Base-by-base conservation (phyloP, 1,284 basidiomycete genomes). In the Flammula alnicola region DNA sequence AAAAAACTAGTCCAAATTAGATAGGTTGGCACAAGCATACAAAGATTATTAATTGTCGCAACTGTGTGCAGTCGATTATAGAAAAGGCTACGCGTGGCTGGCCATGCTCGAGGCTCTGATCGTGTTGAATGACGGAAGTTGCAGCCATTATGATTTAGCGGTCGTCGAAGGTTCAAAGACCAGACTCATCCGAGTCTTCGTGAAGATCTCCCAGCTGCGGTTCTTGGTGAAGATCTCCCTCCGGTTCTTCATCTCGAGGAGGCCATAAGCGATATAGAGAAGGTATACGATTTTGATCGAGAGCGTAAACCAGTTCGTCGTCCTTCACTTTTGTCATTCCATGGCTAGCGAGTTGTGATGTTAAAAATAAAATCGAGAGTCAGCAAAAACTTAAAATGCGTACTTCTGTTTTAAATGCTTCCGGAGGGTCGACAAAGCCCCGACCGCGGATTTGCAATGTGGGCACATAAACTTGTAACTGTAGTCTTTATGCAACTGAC, bases 321-420 rank as follows among this genome's bases (percentile, higher is more conserved):
- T 46, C 27, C 19, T 46, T 38, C 20, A 46, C 12, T 30, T 22
- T 38, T 10, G n/a, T 20, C 7, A 38, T 27, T 12, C 29, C 17
- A 8, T 46, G 44, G 22, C 44, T 46, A 10, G 9, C 23, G n/a
- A 26, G 20, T 17, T 11, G 5, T 14, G 38, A 36, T 7, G 17
- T 16, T 14, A 36, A 11, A 9, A 29, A 41, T 1, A n/a, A 27
- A 36, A n/a, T n/a, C n/a, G n/a, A n/a, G n/a, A n/a, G n/a, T 23
- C 7, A 14, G 19, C 16, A 11, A 19, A 7, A 3, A 30, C 4
- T 20, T 23, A 10, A 31, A 19, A 26, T 22, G 35, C 44, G n/a
- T 37, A 46, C 44, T 30, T 22, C 20, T 20, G 11, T 19, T 37
- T 30, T 7, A 46, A 33, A 26, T 46, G 44, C 2, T 38, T 14